These are phyloP conservation scores for Trypanosomatidae sp. DNA, from an alignment of 208 protist species.

Conservation along the genomic window DNA sequence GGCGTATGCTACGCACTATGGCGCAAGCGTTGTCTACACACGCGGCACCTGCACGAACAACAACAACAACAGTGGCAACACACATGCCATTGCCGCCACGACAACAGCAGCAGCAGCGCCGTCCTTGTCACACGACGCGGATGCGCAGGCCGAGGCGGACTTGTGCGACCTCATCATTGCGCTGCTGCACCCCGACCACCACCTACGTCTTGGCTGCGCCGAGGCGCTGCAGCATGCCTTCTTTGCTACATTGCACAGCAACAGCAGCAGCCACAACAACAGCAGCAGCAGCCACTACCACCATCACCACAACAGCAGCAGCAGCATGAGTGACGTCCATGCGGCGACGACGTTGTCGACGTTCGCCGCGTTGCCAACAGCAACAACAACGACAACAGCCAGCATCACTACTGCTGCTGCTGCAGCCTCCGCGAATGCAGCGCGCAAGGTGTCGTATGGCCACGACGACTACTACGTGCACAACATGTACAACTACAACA, in stretches of 20 bases:
- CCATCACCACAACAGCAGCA: neutral
- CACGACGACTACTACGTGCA: no score
- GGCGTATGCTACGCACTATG: no score
- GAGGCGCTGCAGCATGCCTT: conserved; percentile 59
- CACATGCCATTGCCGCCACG: neutral
- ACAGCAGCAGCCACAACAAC: neutral
- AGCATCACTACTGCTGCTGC: no score
- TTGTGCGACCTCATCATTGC: conserved; percentile 54
- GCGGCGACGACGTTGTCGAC: no score
- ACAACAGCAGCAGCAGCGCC: neutral
- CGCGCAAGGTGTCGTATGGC: no score
- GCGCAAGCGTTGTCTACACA: conserved; percentile 3
- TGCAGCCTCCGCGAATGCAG: no score
- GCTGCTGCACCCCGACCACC: conserved; percentile 57
- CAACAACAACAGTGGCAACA: conserved; percentile 4
- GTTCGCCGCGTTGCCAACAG: no score
- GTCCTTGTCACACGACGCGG: neutral
- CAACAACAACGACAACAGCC: no score
- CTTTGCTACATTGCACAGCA: conserved; percentile 1
- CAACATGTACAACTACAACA: no score
- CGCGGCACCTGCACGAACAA: conserved; percentile 2
- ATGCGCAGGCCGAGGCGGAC: conserved; percentile 19
- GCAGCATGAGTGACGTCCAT: no score
- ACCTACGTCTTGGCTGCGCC: conserved; percentile 35
- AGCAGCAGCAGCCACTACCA: neutral